Base-by-base conservation (phyloP, 1,284 basidiomycete species). In the Cryptococcus floricola region DNA sequence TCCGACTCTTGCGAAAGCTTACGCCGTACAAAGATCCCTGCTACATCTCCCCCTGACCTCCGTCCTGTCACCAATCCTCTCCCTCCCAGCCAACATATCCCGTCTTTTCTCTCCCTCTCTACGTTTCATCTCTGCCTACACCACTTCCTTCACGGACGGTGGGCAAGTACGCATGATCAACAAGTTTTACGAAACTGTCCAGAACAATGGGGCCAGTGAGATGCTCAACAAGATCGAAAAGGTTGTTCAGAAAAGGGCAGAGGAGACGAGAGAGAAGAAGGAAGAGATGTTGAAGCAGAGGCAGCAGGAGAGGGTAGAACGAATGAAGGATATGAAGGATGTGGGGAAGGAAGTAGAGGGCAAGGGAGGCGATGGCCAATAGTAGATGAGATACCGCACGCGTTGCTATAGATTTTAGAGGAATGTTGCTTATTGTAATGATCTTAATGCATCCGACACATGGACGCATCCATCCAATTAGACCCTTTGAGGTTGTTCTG, bases 41-140 rank as follows among this genome's bases (percentile, higher is more conserved):
- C 46, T 74, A 12, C 65, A 74, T 52, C 50, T 75, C 23, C 73
- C 73, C 2, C 57, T 73, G 10, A 44, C 69, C 27, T 64, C 66
- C 27, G 42, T 73, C 48, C 64, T 73, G 18, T 57, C 60, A 8
- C 71, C 73, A 1, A 56, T 74, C 25, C 44, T 68, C 31, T 57
- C 65, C 23, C 51, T 68, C 25, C 62, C 66, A 1, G 19, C 54
- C 14, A 62, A 54, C 0, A 14, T 62, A 48, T 12, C 47, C 7
- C 64, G 59, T 14, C 49, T 73, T 4, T 45, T 69, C 34, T 57
- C 64, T 5, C 72, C 73, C 4, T 60, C 67, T 0, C n/a, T 52
- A 14, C 57, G 59, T 31, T 50, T 75, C 4, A n/a, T 72, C n/a
- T 31, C 49, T 10, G 47, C 54, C 4, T 70, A 73, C 54, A n/a